Evolutionary conservation across 2,329 filamentous ascomycete genomes (phyloP).

Genomic region (Torrubiellomyces zombiae): DNA sequence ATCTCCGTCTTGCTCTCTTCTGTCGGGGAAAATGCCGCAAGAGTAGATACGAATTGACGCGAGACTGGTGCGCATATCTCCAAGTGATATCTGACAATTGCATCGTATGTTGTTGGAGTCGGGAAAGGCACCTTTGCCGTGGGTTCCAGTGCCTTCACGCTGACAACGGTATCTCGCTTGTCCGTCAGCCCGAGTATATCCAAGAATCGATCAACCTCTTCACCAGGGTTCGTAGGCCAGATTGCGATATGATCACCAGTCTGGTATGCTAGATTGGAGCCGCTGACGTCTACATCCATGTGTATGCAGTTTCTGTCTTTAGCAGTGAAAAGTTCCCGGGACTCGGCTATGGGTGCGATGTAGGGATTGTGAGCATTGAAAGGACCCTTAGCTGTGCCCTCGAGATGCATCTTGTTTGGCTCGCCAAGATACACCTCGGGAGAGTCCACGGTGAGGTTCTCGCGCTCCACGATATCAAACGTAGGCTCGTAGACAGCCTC

Average conservation of each 20-base stretch:
- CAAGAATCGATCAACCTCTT: slow-evolving; percentile 82
- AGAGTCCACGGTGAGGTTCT: slow-evolving; percentile 56
- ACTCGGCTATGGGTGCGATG: slow-evolving; percentile 84
- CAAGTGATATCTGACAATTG: slow-evolving; percentile 85
- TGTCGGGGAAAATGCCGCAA: slow-evolving; percentile 78
- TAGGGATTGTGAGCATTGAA: slow-evolving; percentile 96
- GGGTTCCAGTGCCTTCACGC: slow-evolving; percentile 78
- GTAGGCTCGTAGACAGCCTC: slow-evolving; percentile 92
- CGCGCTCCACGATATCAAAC: slow-evolving; percentile 65
- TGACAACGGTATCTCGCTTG: slow-evolving; percentile 70
- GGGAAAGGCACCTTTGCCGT: slow-evolving; percentile 97
- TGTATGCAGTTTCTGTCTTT: slow-evolving; percentile 91
- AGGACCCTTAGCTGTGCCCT: slow-evolving; percentile 67
- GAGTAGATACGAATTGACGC: slow-evolving; percentile 77
- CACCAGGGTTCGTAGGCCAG: slow-evolving; percentile 91
- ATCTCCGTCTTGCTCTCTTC: slow-evolving; percentile 77
- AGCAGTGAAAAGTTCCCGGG: slow-evolving; percentile 76
- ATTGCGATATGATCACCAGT: slow-evolving; percentile 95
- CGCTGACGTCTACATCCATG: slow-evolving; percentile 82
- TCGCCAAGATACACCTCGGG: slow-evolving; percentile 85
- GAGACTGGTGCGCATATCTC: slow-evolving; percentile 93
- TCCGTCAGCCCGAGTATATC: slow-evolving; percentile 56
- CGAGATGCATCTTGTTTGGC: slow-evolving; percentile 89
- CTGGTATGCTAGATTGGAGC: slow-evolving; percentile 80
- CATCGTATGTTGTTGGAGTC: slow-evolving; percentile 89